Base-by-base conservation (phyloP, 2,329 filamentous ascomycete genomes). In the Chaetomium olivaceum region DNA sequence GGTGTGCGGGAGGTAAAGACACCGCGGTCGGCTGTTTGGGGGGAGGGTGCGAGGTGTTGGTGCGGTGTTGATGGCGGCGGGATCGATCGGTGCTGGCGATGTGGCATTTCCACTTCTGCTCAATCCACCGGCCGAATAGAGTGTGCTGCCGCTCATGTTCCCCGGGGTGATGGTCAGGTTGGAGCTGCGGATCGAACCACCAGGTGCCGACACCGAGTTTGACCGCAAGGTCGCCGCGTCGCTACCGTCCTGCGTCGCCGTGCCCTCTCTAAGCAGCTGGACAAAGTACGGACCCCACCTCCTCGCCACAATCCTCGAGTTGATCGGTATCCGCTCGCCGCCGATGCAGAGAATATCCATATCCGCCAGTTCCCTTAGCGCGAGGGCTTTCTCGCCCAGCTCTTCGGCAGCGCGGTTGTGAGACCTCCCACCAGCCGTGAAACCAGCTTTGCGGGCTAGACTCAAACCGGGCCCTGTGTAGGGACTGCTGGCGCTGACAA, bases 271-370 rank as follows among this genome's bases (percentile, higher is more conserved):
- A 11, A 98, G 82, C 1, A 99, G 84, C 75, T 96, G 92, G 63
- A 97, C 92, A 78, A 99, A 98, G 76, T 96, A 97, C 0, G 93
- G 92, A 0, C 95, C 95, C 95, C 95, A 99, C 74, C 95, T 85
- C 31, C 92, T 87, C 11, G 91, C 90, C 19, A 98, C 84, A 19
- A 99, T 86, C 64, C 93, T 88, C 7, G 95, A 98, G 77, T 96
- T 99, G 71, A 97, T 91, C 0, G 95, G 92, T 70, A 98, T 92
- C 21, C 93, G 87, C 75, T 97, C 94, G 25, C 94, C 94, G 23
- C 91, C 91, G 51, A 97, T 89, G 61, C 94, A 95, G 31, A 98
- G 83, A 65, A 99, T 91, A 74, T 98, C 95, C 95, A 99, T 99
- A 73, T 99, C 95, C 2, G 92, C 86, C 63, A 99, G 81, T 77